phyloP scores from a whole-genome alignment of 1,284 basidiomycete genomes.

The Ganoderma lingzhi region DNA sequence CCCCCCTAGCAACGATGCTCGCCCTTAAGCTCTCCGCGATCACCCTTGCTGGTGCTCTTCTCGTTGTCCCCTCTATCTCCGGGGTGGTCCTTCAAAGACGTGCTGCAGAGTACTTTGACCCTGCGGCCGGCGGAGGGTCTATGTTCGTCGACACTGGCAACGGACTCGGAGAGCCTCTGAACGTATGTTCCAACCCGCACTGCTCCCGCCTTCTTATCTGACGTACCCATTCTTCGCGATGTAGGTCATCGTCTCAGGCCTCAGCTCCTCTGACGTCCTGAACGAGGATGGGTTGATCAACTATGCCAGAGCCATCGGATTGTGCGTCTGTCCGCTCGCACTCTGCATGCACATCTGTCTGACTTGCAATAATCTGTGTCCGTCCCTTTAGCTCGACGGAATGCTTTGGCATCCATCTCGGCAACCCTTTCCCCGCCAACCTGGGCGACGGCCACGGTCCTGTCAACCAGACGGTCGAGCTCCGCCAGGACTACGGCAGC shows the following conservation, averaged over 20 bases:
- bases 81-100: constrained; percentile 20
- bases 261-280: constrained; percentile 72
- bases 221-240: constrained; percentile 44
- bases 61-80: constrained; percentile 17
- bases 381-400: constrained; percentile 62
- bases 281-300: constrained; percentile 68
- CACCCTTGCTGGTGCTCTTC: constrained; percentile 25
- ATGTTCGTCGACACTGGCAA: constrained; percentile 57
- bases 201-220: constrained; percentile 29
- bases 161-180: constrained; percentile 74
- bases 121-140: constrained; percentile 56
- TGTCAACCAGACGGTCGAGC: constrained; percentile 67
- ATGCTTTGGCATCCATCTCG: constrained; percentile 75
- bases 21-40: constrained; percentile 18
- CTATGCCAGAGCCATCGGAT: constrained; percentile 70
- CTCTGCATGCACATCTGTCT: not conserved
- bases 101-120: constrained; percentile 52
- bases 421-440: constrained; percentile 69
- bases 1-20: constrained; percentile 20
- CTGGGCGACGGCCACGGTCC: constrained; percentile 74
- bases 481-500: constrained; percentile 73
- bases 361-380: not conserved
- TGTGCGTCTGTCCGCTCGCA: constrained; percentile 41
- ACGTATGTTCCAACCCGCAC: constrained; percentile 48
- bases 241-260: constrained; percentile 66